Evolutionary conservation across 2,329 filamentous ascomycete genomes (phyloP).

Genomic region (Lasiodiplodia sp.): DNA sequence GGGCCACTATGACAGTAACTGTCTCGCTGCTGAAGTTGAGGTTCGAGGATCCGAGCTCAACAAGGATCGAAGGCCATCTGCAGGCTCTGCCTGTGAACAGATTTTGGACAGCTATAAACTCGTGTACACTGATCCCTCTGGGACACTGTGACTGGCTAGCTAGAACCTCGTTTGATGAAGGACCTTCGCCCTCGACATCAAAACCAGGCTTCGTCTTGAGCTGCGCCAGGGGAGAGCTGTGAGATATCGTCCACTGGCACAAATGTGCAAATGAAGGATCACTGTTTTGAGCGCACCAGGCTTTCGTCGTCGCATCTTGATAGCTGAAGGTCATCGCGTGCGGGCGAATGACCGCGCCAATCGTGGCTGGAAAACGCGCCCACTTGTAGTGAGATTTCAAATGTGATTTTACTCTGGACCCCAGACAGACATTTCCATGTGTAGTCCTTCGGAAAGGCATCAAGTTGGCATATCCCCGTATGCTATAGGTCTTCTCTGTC

Average conservation of each 20-base stretch:
- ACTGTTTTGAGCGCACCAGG: constrained; percentile 47
- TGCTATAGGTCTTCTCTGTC: constrained; percentile 36
- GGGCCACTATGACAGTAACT: constrained; percentile 54
- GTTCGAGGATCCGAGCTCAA: constrained; percentile 60
- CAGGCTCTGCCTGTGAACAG: constrained; percentile 55
- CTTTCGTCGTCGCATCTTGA: constrained; percentile 50
- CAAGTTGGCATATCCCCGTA: constrained; percentile 47
- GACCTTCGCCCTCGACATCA: constrained; percentile 43
- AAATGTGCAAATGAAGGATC: constrained; percentile 56
- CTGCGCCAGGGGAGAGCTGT: constrained; percentile 46
- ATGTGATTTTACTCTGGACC: constrained; percentile 57
- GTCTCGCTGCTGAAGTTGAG: constrained; percentile 67
- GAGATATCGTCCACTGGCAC: constrained; percentile 51
- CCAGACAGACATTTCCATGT: constrained; percentile 45
- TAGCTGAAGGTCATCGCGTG: constrained; percentile 58
- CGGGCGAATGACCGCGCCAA: constrained; percentile 54
- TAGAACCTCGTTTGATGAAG: constrained; percentile 63
- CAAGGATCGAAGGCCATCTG: constrained; percentile 58
- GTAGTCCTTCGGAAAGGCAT: constrained; percentile 34
- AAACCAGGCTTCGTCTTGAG: constrained; percentile 40
- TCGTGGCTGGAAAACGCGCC: constrained; percentile 50
- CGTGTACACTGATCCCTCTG: constrained; percentile 54
- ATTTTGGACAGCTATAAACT: constrained; percentile 61
- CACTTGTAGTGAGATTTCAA: constrained; percentile 57
- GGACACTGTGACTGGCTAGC: constrained; percentile 61